phyloP scores from a whole-genome alignment of 257 asterid genomes.

The Avicennia marina region DNA sequence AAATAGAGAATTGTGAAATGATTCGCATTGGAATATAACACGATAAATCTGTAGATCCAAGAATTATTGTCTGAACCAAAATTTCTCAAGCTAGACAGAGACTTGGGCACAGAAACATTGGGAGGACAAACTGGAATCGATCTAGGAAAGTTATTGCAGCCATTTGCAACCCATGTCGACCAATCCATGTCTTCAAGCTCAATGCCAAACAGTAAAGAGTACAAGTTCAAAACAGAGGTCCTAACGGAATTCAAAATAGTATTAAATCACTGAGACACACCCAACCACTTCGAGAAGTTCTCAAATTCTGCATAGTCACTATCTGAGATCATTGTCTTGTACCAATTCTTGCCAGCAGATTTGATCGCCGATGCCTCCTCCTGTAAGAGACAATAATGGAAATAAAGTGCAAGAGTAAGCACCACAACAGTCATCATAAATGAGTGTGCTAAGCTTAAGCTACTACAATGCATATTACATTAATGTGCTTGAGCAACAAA shows the following conservation, averaged over 20 bases:
- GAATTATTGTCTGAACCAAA: conserved; percentile 22
- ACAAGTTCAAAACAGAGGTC: conserved; percentile 12
- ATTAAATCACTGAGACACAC: neutral
- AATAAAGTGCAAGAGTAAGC: neutral
- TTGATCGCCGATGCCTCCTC: neutral
- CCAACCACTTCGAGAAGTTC: neutral
- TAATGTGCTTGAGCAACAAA: neutral
- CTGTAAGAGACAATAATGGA: neutral
- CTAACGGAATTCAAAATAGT: neutral
- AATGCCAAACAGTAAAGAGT: neutral
- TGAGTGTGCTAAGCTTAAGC: neutral
- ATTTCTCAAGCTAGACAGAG: conserved; percentile 21
- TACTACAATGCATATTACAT: neutral
- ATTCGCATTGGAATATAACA: neutral
- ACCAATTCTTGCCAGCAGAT: neutral
- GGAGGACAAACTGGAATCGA: neutral
- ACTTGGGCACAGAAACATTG: conserved; percentile 13
- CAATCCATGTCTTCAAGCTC: conserved; percentile 21
- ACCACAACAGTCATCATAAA: neutral
- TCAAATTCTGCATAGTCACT: neutral
- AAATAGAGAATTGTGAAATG: neutral
- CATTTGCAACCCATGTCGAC: neutral
- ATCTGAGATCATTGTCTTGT: neutral
- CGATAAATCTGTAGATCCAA: neutral
- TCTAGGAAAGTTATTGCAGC: neutral